phyloP scores from a whole-genome alignment of 805 yeast genomes.

The Saccharomycopsis malanga region DNA sequence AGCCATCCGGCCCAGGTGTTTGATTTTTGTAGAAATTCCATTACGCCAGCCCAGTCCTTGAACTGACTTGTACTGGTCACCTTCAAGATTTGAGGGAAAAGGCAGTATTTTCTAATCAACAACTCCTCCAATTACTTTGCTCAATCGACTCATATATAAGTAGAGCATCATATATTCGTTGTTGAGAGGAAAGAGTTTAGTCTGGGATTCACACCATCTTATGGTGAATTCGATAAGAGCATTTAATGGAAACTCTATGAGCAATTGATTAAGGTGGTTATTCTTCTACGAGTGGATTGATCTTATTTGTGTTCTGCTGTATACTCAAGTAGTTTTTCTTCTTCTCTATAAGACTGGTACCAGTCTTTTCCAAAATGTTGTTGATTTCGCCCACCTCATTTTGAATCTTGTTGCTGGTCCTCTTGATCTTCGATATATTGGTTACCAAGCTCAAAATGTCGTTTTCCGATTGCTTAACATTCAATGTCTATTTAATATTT shows the following conservation, averaged over 20 bases:
- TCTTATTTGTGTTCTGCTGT: constrained; percentile 57
- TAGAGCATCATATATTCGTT: constrained; percentile 58
- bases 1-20: too few species aligned
- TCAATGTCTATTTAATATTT: too few species aligned
- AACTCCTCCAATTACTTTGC: constrained; percentile 65
- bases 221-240: constrained; percentile 80
- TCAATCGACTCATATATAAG: constrained; percentile 70
- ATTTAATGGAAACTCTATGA: constrained; percentile 60
- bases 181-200: constrained; percentile 42
- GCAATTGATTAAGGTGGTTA: constrained; percentile 30
- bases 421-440: constrained; percentile 55
- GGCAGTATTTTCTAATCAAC: constrained; percentile 57
- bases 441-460: constrained; percentile 52
- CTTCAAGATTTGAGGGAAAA: constrained; percentile 60
- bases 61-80: constrained; percentile 23
- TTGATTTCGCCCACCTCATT: constrained; percentile 51
- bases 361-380: constrained; percentile 53
- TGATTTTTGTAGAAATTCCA: constrained; percentile 49
- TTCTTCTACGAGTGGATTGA: constrained; percentile 37
- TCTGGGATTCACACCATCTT: constrained; percentile 42
- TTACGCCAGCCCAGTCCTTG: constrained; percentile 39
- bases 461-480: constrained; percentile 51
- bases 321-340: constrained; percentile 53
- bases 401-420: constrained; percentile 48
- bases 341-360: constrained; percentile 52